Percentiles rank a stretch among this genome's conserved stretches.
Evolutionary conservation across 345 rosid species (phyloP).

Genomic region (Trapa bicornis): DNA sequence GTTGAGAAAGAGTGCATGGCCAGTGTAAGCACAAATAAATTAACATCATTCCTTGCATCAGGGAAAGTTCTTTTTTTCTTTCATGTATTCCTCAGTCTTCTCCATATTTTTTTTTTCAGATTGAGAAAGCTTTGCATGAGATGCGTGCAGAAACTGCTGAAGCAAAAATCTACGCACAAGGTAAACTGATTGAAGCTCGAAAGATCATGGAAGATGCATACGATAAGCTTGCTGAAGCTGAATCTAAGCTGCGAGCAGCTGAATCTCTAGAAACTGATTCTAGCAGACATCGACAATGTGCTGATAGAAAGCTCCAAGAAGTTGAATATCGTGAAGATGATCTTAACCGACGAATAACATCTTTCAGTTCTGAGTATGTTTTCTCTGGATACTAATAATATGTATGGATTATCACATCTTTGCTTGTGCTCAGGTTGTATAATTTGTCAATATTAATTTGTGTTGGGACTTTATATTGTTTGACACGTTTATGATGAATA

Average conservation of each 20-base stretch:
- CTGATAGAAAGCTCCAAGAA: constrained; percentile 85
- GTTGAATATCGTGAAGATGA: constrained; percentile 81
- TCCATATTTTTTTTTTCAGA: constrained; percentile 23
- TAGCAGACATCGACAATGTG: constrained; percentile 45
- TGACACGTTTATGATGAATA: not conserved
- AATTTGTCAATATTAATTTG: not conserved
- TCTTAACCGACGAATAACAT: constrained; percentile 38
- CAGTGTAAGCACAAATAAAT: constrained; percentile 44
- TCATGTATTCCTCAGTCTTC: not conserved
- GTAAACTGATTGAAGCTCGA: constrained; percentile 53
- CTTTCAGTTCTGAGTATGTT: constrained; percentile 74
- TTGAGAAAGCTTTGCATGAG: constrained; percentile 91
- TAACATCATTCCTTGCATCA: not conserved
- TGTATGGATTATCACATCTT: not conserved
- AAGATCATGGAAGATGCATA: constrained; percentile 57
- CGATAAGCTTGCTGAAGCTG: constrained; percentile 52
- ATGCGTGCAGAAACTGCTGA: constrained; percentile 93
- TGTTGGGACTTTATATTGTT: not conserved
- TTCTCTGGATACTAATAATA: not conserved
- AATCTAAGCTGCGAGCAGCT: constrained; percentile 49
- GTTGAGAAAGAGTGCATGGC: constrained; percentile 78
- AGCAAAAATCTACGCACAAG: constrained; percentile 66
- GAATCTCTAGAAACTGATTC: constrained; percentile 71
- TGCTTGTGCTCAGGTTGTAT: not conserved
- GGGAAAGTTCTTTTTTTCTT: constrained; percentile 1